A percentile compares a stretch with the other conserved stretches of the same genome.
These are phyloP conservation scores for Crithidia bombi DNA, from an alignment of 208 protist genomes.

Conservation along the genomic window DNA sequence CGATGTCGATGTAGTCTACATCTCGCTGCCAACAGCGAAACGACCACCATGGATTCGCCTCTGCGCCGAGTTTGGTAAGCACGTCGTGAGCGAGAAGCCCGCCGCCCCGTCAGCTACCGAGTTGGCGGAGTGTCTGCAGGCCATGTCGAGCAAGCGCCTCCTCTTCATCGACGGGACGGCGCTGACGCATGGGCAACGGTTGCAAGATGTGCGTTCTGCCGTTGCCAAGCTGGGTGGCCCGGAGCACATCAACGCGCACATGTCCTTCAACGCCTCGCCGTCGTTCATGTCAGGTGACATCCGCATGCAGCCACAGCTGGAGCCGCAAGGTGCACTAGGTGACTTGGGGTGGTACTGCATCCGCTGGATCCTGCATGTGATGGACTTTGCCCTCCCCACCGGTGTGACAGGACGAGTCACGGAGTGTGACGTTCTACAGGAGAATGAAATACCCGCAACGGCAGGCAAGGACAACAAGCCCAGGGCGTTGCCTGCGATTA, in stretches of 20 bases:
- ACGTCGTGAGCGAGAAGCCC: constrained; percentile 78
- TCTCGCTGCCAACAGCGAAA: constrained; percentile 53
- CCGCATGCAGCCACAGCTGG: constrained; percentile 55
- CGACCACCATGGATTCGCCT: constrained; percentile 60
- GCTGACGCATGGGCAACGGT: constrained; percentile 57
- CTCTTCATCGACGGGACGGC: constrained; percentile 78
- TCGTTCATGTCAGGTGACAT: constrained; percentile 66
- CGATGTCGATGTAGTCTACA: constrained; percentile 77
- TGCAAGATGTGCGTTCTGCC: constrained; percentile 49
- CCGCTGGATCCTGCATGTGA: constrained; percentile 65
- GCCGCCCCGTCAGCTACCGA: constrained; percentile 38
- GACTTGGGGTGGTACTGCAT: constrained; percentile 85
- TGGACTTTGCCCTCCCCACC: constrained; percentile 60
- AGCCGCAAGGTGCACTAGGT: constrained; percentile 70
- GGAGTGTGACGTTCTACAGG: constrained; percentile 37
- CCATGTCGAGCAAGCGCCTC: constrained; percentile 45
- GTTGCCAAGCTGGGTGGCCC: constrained; percentile 42
- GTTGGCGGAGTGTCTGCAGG: constrained; percentile 54
- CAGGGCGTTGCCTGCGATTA: constrained; percentile 44
- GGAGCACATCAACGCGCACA: constrained; percentile 56
- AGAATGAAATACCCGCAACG: not conserved
- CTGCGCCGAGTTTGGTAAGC: constrained; percentile 63
- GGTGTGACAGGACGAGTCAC: constrained; percentile 55
- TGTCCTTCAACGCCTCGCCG: constrained; percentile 52
- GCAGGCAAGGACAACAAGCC: not conserved